Percentiles rank a stretch among this genome's conserved stretches.
phyloP scores from a whole-genome alignment of 208 protist species.

The Acanthamoeba royreba region DNA sequence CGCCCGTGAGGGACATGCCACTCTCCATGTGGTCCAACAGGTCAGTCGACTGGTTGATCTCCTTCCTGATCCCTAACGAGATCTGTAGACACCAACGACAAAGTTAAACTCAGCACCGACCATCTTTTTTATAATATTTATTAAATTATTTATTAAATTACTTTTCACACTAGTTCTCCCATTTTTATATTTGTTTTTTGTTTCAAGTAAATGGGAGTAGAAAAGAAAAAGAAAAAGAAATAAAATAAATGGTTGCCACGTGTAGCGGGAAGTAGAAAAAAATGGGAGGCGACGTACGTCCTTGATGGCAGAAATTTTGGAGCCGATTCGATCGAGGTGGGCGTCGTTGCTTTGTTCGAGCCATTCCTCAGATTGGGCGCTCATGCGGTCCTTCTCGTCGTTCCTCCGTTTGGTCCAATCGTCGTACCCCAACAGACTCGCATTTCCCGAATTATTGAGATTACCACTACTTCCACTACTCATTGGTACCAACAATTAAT shows the following conservation, averaged over 20 bases:
- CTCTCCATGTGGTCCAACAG: not conserved
- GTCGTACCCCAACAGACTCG: not conserved
- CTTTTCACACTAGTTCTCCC: too few species aligned
- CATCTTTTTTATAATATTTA: too few species aligned
- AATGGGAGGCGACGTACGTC: not conserved
- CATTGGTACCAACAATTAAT: too few species aligned
- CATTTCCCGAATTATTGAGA: too few species aligned
- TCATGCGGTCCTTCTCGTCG: not conserved
- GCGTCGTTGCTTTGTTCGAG: not conserved
- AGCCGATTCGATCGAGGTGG: not conserved
- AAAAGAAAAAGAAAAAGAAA: too few species aligned
- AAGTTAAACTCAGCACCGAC: too few species aligned
- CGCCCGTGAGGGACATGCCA: not conserved
- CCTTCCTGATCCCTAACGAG: not conserved
- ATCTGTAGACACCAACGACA: not conserved
- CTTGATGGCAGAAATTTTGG: not conserved
- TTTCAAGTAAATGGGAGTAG: too few species aligned
- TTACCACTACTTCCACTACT: too few species aligned
- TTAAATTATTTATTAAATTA: too few species aligned
- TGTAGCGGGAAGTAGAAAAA: not conserved
- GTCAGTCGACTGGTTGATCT: not conserved
- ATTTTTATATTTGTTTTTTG: too few species aligned
- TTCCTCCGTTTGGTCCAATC: not conserved
- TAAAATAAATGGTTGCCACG: not conserved
- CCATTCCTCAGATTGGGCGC: conserved; percentile 5